Base-by-base conservation (phyloP, 192 early-diverging fungal species). In the Entrophospora sp. region DNA sequence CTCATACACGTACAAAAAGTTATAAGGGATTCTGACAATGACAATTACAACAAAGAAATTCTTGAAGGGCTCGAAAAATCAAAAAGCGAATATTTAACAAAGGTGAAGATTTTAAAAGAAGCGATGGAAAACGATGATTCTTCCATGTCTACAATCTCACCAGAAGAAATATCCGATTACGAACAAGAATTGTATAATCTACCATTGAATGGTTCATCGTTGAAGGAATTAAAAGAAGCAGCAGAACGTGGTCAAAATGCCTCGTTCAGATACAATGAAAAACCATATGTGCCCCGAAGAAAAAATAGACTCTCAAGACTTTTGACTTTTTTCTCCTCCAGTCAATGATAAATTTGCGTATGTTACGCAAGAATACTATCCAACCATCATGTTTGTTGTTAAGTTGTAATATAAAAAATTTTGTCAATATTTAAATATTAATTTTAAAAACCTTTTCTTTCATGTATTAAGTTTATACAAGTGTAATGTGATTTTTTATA, bases 21-120 rank as follows among this genome's bases (percentile, higher is more conserved):
- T 32, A 61, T 59, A 57, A 63, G 66, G 5, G 37, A 34, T 28
- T 27, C 43, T 14, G 62, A 64, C 32, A 28, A 44, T 44, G 30
- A 40, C 28, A 65, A 61, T 58, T 28, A 68, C 24, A 57, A 73
- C 22, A 53, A 43, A 24, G 32, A 44, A 46, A 69, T 64, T 24
- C 22, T 69, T 34, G 36, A 44, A 14, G 53, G 66, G 46, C 20
- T 69, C 7, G 58, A 36, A 53, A 58, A 36, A 25, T 52, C 64
- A 36, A 73, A 55, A 60, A 53, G 42, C 6, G 57, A 44, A 44
- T 69, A 64, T 27, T n/a, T 65, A 13, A 22, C 28, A 22, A 58
- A 73, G 22, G 34, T 65, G 28, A 42, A 68, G 56, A 65, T 64
- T n/a, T n/a, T 73, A 37, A 61, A 73, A 61, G 53, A 61, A 8